Base-by-base conservation (phyloP, 331 rosid genomes). In the Rosa hybrid region DNA sequence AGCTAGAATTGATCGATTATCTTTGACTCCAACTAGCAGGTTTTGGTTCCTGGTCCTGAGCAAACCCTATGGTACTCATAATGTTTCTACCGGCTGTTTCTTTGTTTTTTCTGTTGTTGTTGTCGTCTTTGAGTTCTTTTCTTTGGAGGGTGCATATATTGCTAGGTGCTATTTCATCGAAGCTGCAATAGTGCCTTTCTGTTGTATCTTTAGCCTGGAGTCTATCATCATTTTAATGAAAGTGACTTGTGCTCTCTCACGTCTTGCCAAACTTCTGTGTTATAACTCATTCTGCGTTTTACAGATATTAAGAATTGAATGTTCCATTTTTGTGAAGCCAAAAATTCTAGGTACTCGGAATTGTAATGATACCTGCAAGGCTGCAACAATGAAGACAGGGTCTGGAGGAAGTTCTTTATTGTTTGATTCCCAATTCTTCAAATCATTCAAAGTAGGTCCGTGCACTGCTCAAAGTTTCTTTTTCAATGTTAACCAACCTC, bases 171-270 rank as follows among this genome's bases (percentile, higher is more conserved):
- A 84, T 87, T 84, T 86, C 86, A 77, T 86, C 83, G 80, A 82
- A 83, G 87, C 78, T 82, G 86, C 78, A 87, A 87, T 49, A 38
- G 84, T 75, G 77, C 76, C 80, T 16, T 78, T 74, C 65, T 82
- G 84, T 83, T 90, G 95, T 90, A 92, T 84, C 86, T 74, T 72
- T 79, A 79, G 57, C 80, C 80, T 86, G 89, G 83, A 23, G 80
- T 78, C 87, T 80, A 9, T 59, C 20, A 74, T 81, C 81, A 83
- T 72, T 82, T 73, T 74, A 80, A 86, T 84, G 91, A 81, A 82
- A 89, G 80, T 68, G 87, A 79, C 70, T 81, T 86, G 84, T 45
- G 73, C 79, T 34, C 68, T 56, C 49, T 10, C 25, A 8, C 21
- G n/a, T 54, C 23, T 1, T 21, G 2, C 72, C 21, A 25, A 11